Base-by-base conservation (phyloP, 139 green algal species). In the Eudorina sp. region DNA sequence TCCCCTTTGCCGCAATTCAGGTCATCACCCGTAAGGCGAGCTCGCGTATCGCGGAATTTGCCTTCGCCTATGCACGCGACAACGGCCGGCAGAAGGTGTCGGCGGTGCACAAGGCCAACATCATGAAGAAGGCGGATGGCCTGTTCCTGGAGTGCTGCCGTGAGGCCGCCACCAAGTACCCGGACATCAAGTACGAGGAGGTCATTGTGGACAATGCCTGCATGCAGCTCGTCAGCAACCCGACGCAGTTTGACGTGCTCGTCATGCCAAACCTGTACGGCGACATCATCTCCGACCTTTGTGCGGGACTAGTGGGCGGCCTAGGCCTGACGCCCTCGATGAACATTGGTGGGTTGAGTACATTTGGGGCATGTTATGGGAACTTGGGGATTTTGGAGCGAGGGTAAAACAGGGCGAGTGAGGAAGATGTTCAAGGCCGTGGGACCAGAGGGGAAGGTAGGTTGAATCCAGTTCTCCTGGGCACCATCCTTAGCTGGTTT, bases 181-280 rank as follows among this genome's bases (percentile, higher is more conserved):
- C 97, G 3, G 88, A 98, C 79, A 98, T 99, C 81, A 79, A 96
- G 91, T 99, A 99, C 88, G 92, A 98, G 9, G 97, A 99, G 93
- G 85, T 98, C 1, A 99, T 99, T 90, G 97, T 99, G 53, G 97
- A 99, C 96, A 99, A 99, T 90, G 96, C 96, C 1, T 99, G 97
- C 94, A 99, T 99, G 97, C 96, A 98, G 93, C 89, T 97, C 27
- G 89, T 94, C 38, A 66, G 40, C 62, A 93, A 98, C 90, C 97
- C 97, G 25, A 53, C 75, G 0, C 94, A 97, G 89, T 99, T 99
- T 92, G 97, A 99, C 88, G 97, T 99, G 53, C 94, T 99, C 92
- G 93, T 97, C 31, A 99, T 99, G 96, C 97, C 97, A 73, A 99
- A 99, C 95, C 93, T 99, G 83, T 99, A 99, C 82, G 97, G 97